Evolutionary conservation across 768 basidiomycete genomes (phyloP).

Genomic region (Mycena kentingensis): DNA sequence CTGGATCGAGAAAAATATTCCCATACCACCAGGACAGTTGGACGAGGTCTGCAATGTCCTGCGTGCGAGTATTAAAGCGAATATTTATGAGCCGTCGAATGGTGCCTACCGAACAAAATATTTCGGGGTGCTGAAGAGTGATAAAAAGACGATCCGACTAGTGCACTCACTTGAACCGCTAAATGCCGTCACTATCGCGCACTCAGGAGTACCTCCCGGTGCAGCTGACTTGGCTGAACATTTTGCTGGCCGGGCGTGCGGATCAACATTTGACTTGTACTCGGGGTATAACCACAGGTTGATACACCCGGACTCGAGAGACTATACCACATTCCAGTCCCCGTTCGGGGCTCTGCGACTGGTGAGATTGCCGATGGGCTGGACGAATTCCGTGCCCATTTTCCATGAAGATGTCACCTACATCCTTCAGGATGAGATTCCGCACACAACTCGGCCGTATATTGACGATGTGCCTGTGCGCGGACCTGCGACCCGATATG

Average conservation of each 20-base stretch:
- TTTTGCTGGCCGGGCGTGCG: too few relatives aligned
- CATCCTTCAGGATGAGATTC: constrained; percentile 32
- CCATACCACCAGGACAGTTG: constrained; percentile 18
- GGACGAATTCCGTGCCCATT: constrained; percentile 33
- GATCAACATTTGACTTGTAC: constrained; percentile 24
- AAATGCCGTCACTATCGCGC: constrained; percentile 15
- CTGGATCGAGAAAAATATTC: too few relatives aligned
- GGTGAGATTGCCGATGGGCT: constrained; percentile 30
- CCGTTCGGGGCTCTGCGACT: constrained; percentile 25
- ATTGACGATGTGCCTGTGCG: constrained; percentile 33
- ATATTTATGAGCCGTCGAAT: constrained; percentile 9
- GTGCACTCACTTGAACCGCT: constrained; percentile 23
- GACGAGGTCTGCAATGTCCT: constrained; percentile 16
- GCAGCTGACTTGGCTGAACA: too few relatives aligned
- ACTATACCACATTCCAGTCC: constrained; percentile 33
- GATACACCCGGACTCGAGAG: constrained; percentile 24
- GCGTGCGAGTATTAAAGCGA: constrained; percentile 14
- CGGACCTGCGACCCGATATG: constrained; percentile 26
- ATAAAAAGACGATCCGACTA: too few relatives aligned
- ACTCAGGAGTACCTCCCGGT: too few relatives aligned
- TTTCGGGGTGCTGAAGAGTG: constrained; percentile 34
- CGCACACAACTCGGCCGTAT: constrained; percentile 26
- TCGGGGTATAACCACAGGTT: constrained; percentile 29
- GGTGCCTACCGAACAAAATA: too few relatives aligned
- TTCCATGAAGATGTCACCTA: constrained; percentile 33